Conservation (phyloP, 176 grass and related monocot species). For the Raddia guianensis region DNA sequence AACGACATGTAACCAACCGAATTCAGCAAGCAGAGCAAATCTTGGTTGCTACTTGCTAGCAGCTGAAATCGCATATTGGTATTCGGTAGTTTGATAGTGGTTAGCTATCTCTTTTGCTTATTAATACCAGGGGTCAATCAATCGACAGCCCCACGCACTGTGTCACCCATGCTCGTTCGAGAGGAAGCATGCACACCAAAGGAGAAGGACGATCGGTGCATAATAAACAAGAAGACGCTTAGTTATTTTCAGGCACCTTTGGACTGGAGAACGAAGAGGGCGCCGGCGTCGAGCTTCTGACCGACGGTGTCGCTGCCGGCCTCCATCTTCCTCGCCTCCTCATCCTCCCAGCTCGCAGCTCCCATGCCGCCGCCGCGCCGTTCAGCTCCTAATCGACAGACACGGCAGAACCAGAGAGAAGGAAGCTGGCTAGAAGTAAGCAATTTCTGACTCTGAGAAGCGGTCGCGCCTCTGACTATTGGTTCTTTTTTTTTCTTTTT, state of each 20-base stretch:
- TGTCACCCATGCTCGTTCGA: background rate
- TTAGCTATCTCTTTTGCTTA: background rate
- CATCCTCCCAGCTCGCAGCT: slow-evolving; percentile 37
- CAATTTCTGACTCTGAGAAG: background rate
- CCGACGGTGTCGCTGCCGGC: slow-evolving; percentile 46
- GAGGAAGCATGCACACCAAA: background rate
- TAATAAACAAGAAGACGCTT: background rate
- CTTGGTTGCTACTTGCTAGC: background rate
- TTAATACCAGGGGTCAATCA: background rate
- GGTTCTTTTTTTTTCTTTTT: too few relatives aligned
- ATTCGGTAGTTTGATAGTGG: background rate
- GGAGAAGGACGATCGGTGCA: background rate
- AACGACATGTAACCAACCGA: background rate
- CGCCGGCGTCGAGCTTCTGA: slow-evolving; percentile 82
- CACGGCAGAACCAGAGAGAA: background rate
- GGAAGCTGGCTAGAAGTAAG: background rate
- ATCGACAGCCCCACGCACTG: background rate
- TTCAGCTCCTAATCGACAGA: background rate
- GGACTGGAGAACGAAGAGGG: slow-evolving; percentile 89
- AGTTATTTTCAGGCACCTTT: slow-evolving; percentile 48
- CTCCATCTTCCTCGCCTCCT: slow-evolving; percentile 61
- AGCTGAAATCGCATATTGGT: background rate
- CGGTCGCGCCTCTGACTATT: background rate
- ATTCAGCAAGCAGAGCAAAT: too few relatives aligned
- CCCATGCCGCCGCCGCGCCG: slow-evolving; percentile 10